phyloP scores from a whole-genome alignment of 345 rosid genomes.

The Brassica juncea region DNA sequence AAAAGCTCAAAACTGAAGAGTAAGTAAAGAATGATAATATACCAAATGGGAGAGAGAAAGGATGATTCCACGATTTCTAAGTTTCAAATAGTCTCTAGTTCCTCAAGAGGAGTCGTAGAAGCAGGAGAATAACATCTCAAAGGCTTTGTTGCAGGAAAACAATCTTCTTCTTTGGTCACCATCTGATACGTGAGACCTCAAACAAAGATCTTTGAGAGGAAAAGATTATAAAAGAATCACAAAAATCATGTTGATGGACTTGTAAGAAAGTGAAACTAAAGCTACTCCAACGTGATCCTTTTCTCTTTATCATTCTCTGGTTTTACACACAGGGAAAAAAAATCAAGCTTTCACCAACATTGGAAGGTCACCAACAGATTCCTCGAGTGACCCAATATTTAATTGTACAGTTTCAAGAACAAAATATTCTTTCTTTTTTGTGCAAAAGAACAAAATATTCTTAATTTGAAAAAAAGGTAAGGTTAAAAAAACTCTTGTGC shows the following conservation, averaged over 20 bases:
- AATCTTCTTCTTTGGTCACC: conserved; percentile 25
- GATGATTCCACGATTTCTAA: conserved; percentile 21
- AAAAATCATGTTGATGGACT: conserved; percentile 1
- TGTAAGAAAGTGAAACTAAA: neutral
- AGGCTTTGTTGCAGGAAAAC: neutral
- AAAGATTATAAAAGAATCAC: neutral
- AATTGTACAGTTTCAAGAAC: conserved; percentile 29
- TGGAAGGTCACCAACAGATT: conserved; percentile 8
- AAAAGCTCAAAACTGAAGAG: neutral
- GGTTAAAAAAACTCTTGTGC: neutral
- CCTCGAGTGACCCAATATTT: conserved; percentile 14
- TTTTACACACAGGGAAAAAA: neutral
- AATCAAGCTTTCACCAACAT: conserved; percentile 26
- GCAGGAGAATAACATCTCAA: conserved; percentile 13
- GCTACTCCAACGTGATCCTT: conserved; percentile 21
- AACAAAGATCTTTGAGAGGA: neutral
- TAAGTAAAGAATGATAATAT: neutral
- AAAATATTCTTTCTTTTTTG: neutral
- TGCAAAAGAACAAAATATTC: conserved; percentile 7
- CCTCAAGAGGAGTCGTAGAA: conserved; percentile 29
- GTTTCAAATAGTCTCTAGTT: conserved; percentile 24
- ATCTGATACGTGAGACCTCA: conserved; percentile 3
- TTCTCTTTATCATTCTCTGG: conserved; percentile 14
- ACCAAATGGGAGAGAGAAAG: conserved; percentile 25
- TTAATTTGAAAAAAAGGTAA: neutral